A percentile compares a stretch with the other conserved stretches of the same genome.
Evolutionary conservation across 1,284 basidiomycete genomes (phyloP).

Genomic region (Peniophora sp.): DNA sequence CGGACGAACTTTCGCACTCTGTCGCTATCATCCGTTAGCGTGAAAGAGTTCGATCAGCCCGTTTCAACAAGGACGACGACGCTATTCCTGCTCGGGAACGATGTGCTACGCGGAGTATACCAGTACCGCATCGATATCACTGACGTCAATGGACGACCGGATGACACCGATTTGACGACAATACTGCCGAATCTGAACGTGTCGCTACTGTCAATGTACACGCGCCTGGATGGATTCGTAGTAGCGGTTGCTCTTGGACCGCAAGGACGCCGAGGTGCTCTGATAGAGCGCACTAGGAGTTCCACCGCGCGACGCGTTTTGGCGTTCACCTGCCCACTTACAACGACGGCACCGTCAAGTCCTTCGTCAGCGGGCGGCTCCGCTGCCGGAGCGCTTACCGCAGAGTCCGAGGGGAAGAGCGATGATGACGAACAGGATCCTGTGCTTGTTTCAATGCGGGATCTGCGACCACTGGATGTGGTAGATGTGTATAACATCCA

Average conservation of each 20-base stretch:
- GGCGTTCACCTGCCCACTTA: conserved; percentile 19
- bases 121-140: conserved; percentile 31
- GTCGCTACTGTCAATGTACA: conserved; percentile 22
- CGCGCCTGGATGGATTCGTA: conserved; percentile 30
- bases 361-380: neutral
- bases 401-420: conserved; percentile 6
- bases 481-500: conserved; percentile 29
- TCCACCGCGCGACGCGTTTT: conserved; percentile 29
- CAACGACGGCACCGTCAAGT: neutral
- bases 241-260: conserved; percentile 36
- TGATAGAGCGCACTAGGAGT: conserved; percentile 38
- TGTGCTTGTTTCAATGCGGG: neutral
- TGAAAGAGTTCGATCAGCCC: neutral
- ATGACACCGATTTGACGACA: conserved; percentile 10
- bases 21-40: conserved; percentile 25
- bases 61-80: conserved; percentile 5
- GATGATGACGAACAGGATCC: conserved; percentile 9
- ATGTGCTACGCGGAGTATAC: conserved; percentile 44
- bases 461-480: conserved; percentile 21
- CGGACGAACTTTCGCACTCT: conserved; percentile 33
- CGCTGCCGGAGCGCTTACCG: neutral
- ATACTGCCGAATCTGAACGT: conserved; percentile 21
- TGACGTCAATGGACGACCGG: neutral
- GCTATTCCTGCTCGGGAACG: conserved; percentile 39
- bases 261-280: conserved; percentile 37